Evolutionary conservation across 495 filamentous ascomycete species (phyloP).

Genomic region (Penicillium bovifimosum): DNA sequence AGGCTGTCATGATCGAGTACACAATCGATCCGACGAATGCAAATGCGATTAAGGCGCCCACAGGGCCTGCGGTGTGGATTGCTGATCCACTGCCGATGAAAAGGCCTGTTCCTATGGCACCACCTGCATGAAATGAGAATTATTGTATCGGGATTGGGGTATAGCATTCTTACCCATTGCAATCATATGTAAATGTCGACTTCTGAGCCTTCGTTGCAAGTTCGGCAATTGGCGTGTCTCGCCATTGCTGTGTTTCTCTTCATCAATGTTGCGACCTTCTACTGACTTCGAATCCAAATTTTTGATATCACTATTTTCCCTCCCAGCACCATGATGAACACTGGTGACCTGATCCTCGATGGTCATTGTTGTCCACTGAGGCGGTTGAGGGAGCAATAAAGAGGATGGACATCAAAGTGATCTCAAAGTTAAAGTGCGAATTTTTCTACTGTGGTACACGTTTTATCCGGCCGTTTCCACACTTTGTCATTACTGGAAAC

Average conservation of each 20-base stretch:
- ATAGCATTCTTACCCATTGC: conserved; percentile 42
- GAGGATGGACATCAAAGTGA: not conserved
- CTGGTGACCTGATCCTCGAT: not conserved
- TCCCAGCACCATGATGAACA: not conserved
- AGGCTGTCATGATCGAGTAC: conserved; percentile 42
- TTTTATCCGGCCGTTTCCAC: not conserved
- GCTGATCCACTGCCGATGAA: conserved; percentile 64
- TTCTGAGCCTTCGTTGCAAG: conserved; percentile 51
- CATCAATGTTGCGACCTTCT: not conserved
- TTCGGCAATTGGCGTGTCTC: conserved; percentile 9
- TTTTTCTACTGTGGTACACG: not conserved
- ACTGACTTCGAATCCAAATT: not conserved
- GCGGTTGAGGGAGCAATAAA: not conserved
- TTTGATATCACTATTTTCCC: not conserved
- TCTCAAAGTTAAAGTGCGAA: not conserved
- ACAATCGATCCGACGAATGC: conserved; percentile 48
- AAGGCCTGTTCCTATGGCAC: conserved; percentile 67
- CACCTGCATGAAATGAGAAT: conserved; percentile 39
- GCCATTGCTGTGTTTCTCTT: conserved; percentile 8
- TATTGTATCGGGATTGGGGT: not conserved
- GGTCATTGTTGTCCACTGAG: not conserved
- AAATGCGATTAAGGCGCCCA: conserved; percentile 60
- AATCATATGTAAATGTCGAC: conserved; percentile 62
- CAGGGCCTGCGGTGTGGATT: conserved; percentile 56
- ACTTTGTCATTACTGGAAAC: not conserved